Base-by-base conservation (phyloP, 768 basidiomycete species). In the Tulasnella sp. region DNA sequence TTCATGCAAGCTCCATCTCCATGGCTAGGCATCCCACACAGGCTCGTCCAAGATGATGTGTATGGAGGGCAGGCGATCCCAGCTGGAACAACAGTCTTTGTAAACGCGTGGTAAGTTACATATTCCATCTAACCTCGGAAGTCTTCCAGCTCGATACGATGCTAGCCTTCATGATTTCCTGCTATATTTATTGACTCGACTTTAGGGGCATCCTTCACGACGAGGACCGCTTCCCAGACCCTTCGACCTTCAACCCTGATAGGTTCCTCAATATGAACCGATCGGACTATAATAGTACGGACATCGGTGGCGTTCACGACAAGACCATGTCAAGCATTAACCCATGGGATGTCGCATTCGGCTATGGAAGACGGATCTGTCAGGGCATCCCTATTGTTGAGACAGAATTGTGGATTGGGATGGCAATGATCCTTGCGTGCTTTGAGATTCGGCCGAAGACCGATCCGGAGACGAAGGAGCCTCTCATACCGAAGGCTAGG, bases 61-160 rank as follows among this genome's bases (percentile, higher is more conserved):
- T 62, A 62, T 44, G 34, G 60, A 9, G 61, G 61, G 7, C 34
- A 48, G 11, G 42, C 45, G 17, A 46, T 56, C n/a, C 54, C 54
- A 3, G 44, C 22, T 30, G 54, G 54, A 5, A 48, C 54, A 5
- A 24, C 42, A 2, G 43, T 56, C 10, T 10, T 56, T 19, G 12
- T n/a, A 8, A 56, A 56, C 12, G 44, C 43, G 2, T 56, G 54
- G 54, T 29, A 4, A 5, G 45, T 56, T n/a, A n/a, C n/a, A n/a
- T n/a, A n/a, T n/a, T n/a, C n/a, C n/a, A n/a, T n/a, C n/a, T n/a
- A n/a, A n/a, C n/a, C n/a, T n/a, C n/a, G n/a, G n/a, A n/a, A n/a
- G n/a, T n/a, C n/a, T n/a, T n/a, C n/a, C n/a, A n/a, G n/a, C n/a
- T n/a, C n/a, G n/a, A n/a, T n/a, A n/a, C n/a, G n/a, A n/a, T n/a